Percentiles rank a stretch among this genome's conserved stretches.
Conservation (phyloP, 2,329 filamentous ascomycete species). For the Diaporthe citrichinensis region DNA sequence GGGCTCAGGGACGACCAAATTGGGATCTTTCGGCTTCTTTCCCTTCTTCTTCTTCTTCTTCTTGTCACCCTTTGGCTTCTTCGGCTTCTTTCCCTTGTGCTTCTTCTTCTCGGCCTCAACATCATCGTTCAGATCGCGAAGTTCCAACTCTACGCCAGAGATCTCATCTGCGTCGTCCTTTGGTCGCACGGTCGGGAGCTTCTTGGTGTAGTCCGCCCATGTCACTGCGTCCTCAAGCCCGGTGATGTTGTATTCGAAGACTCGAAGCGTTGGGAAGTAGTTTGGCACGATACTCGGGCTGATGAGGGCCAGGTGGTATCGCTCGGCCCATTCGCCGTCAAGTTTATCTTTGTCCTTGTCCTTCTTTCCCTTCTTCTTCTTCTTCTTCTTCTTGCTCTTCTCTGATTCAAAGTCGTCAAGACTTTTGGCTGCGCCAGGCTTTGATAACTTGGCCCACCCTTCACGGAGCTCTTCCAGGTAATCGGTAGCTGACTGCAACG, state of each 20-base stretch:
- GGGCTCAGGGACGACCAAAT: slow-evolving; percentile 76
- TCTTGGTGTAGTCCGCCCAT: slow-evolving; percentile 57
- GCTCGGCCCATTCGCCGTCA: slow-evolving; percentile 85
- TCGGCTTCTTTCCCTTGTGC: slow-evolving; percentile 45
- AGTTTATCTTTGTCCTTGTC: slow-evolving; percentile 64
- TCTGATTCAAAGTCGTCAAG: slow-evolving; percentile 44
- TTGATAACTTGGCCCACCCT: slow-evolving; percentile 83
- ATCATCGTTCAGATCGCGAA: slow-evolving; percentile 44
- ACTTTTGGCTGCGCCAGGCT: slow-evolving; percentile 52
- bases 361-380: slow-evolving; percentile 56
- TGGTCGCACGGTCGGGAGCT: slow-evolving; percentile 30
- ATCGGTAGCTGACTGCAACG: slow-evolving; percentile 76
- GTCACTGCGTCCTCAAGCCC: slow-evolving; percentile 73
- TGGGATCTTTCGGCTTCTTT: slow-evolving; percentile 66
- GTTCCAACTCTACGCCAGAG: slow-evolving; percentile 42
- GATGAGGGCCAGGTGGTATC: slow-evolving; percentile 86
- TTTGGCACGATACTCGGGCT: slow-evolving; percentile 92
- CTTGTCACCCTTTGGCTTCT: slow-evolving; percentile 51
- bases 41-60: slow-evolving; percentile 60
- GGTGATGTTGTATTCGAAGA: slow-evolving; percentile 94
- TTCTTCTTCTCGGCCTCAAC: slow-evolving; percentile 49
- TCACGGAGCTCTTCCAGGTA: slow-evolving; percentile 85
- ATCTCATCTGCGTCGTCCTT: neutral
- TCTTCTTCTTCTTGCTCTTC: slow-evolving; percentile 49
- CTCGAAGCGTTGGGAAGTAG: slow-evolving; percentile 88